phyloP scores from a whole-genome alignment of 1,284 basidiomycete species.

The Coriolopsis trogii region DNA sequence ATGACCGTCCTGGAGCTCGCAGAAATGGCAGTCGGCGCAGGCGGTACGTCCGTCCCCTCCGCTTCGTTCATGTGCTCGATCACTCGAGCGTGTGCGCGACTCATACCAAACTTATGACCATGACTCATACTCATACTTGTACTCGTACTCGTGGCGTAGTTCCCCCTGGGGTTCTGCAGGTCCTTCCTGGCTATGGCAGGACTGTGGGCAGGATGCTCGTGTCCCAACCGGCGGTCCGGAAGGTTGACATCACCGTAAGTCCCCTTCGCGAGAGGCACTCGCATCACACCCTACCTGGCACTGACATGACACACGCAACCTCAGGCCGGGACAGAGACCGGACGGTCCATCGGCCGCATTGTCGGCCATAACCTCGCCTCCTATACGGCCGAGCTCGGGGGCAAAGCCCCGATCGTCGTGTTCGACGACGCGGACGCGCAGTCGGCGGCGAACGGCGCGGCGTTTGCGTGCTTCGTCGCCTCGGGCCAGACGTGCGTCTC shows the following conservation, averaged over 20 bases:
- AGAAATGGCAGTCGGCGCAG: constrained; percentile 62
- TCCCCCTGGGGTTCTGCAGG: constrained; percentile 71
- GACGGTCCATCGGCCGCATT: constrained; percentile 67
- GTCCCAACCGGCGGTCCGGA: constrained; percentile 65
- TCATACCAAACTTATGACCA: too few species aligned
- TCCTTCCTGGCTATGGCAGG: constrained; percentile 71
- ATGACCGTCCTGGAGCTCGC: constrained; percentile 78
- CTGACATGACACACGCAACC: too few species aligned
- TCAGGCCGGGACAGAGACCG: constrained; percentile 78
- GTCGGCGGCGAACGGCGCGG: constrained; percentile 74
- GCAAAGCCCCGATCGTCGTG: constrained; percentile 79
- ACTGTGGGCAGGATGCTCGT: constrained; percentile 67
- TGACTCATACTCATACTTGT: too few species aligned
- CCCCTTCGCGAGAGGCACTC: too few species aligned
- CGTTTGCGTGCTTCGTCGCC: constrained; percentile 83
- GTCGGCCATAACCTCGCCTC: constrained; percentile 73
- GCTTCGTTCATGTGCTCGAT: not conserved
- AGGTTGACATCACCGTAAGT: constrained; percentile 81
- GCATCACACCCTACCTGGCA: too few species aligned
- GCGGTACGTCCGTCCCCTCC: constrained; percentile 46
- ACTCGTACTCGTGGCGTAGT: constrained; percentile 44
- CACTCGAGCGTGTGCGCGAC: too few species aligned
- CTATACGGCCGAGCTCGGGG: constrained; percentile 82
- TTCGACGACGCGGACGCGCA: constrained; percentile 76
- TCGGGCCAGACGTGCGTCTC: constrained; percentile 88